These are phyloP conservation scores for Psilocybe tampanensis DNA, from an alignment of 768 basidiomycete genomes.

Conservation along the genomic window DNA sequence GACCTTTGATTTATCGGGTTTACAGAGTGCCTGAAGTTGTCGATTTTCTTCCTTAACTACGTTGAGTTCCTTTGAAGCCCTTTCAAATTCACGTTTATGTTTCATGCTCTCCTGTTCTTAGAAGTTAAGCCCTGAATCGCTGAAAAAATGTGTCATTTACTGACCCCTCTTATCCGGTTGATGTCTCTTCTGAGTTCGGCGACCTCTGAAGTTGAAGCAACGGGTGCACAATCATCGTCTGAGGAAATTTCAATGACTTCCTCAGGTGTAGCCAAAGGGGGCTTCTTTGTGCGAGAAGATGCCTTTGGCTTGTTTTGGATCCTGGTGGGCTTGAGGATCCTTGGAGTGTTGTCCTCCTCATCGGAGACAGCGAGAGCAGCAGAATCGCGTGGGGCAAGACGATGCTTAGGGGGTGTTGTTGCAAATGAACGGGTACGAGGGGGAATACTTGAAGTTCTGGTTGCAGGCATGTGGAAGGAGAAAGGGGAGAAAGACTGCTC, in stretches of 20 bases:
- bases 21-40: conserved; percentile 24
- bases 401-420: conserved; percentile 13
- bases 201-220: conserved; percentile 22
- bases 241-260: conserved; percentile 62
- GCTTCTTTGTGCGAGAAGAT: conserved; percentile 16
- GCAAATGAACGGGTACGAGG: conserved; percentile 18
- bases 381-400: background rate
- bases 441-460: conserved; percentile 24
- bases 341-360: conserved; percentile 29
- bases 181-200: conserved; percentile 42
- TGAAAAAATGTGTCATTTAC: conserved; percentile 3
- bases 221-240: conserved; percentile 37
- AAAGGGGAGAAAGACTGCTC: background rate
- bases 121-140: background rate
- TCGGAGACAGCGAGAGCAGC: conserved; percentile 33
- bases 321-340: background rate
- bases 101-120: conserved; percentile 36
- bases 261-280: conserved; percentile 5
- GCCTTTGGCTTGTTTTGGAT: conserved; percentile 18
- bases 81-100: conserved; percentile 31
- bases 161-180: conserved; percentile 45
- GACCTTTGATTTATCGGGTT: conserved; percentile 31
- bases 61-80: conserved; percentile 18
- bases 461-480: conserved; percentile 30
- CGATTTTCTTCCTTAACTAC: conserved; percentile 27